phyloP scores from a whole-genome alignment of 805 yeast genomes.

The Starmerella sp. region DNA sequence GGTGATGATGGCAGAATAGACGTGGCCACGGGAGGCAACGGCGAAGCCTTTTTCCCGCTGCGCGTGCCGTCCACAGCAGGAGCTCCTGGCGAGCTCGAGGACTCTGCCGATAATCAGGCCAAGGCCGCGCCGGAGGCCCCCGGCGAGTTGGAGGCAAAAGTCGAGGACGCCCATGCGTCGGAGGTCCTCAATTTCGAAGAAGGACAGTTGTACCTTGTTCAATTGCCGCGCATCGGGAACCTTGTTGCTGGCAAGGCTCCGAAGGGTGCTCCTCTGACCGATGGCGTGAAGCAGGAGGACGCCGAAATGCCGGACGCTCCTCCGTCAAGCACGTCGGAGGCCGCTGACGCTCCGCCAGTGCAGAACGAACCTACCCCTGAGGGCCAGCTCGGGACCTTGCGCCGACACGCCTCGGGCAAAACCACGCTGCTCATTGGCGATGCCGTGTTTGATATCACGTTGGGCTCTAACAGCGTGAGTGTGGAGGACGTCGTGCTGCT shows the following conservation, averaged over 20 bases:
- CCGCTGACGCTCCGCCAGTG: background rate
- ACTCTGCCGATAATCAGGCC: conserved; percentile 7
- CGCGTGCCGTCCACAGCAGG: conserved; percentile 12
- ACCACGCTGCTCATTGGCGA: conserved; percentile 64
- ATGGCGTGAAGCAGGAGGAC: conserved; percentile 10
- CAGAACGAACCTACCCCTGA: background rate
- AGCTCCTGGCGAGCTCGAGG: conserved; percentile 12
- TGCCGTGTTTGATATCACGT: conserved; percentile 52
- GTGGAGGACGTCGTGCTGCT: conserved; percentile 60
- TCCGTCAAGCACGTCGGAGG: conserved; percentile 6
- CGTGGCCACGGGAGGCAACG: conserved; percentile 8
- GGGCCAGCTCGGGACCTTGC: conserved; percentile 63
- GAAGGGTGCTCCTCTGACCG: background rate
- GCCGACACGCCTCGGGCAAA: conserved; percentile 76
- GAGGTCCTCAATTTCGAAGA: conserved; percentile 21
- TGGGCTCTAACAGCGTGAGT: conserved; percentile 59
- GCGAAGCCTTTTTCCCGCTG: conserved; percentile 18
- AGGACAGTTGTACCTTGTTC: conserved; percentile 32
- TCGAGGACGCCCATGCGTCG: background rate
- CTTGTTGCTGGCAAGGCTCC: conserved; percentile 20
- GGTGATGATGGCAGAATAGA: conserved; percentile 14
- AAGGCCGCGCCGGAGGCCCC: background rate
- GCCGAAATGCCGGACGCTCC: conserved; percentile 11
- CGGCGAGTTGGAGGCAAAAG: conserved; percentile 3
- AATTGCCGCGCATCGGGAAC: conserved; percentile 35